Conservation (phyloP, 768 basidiomycete species). For the Pleurotus eryngii region DNA sequence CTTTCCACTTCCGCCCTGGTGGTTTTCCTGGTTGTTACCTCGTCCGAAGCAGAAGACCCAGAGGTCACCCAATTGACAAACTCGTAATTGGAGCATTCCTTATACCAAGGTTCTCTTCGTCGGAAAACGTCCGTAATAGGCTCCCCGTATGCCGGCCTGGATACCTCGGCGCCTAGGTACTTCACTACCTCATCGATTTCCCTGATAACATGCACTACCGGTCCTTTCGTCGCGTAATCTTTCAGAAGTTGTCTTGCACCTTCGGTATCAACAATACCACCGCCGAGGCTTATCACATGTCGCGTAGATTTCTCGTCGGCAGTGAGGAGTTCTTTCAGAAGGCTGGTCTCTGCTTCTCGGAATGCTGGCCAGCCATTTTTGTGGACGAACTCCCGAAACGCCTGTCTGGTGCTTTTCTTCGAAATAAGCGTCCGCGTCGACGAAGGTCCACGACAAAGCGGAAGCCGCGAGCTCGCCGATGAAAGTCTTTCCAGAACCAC, state of each 20-base stretch:
- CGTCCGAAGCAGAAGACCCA: slow-evolving; percentile 3
- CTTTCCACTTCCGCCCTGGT: slow-evolving; percentile 64
- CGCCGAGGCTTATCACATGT: slow-evolving; percentile 88
- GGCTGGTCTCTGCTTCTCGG: slow-evolving; percentile 71
- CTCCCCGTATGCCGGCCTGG: slow-evolving; percentile 88
- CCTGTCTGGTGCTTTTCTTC: slow-evolving; percentile 55
- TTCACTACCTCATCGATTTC: slow-evolving; percentile 77
- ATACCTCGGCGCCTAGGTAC: slow-evolving; percentile 73
- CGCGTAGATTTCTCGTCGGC: slow-evolving; percentile 39
- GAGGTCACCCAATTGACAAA: slow-evolving; percentile 72
- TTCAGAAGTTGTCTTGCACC: slow-evolving; percentile 70
- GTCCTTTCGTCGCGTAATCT: slow-evolving; percentile 51
- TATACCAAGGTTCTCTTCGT: slow-evolving; percentile 84
- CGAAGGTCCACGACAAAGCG: slow-evolving; percentile 61
- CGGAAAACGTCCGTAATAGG: slow-evolving; percentile 78
- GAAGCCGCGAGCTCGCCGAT: slow-evolving; percentile 77
- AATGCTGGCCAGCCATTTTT: slow-evolving; percentile 87
- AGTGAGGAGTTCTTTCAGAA: slow-evolving; percentile 66
- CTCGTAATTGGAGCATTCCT: slow-evolving; percentile 75
- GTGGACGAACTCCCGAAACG: slow-evolving; percentile 74
- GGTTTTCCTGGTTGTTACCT: slow-evolving; percentile 22
- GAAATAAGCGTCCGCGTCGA: slow-evolving; percentile 87
- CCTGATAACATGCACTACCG: slow-evolving; percentile 83
- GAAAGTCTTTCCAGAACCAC: slow-evolving; percentile 93
- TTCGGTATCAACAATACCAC: slow-evolving; percentile 89